Conservation (phyloP, 768 basidiomycete species). For the Hygrophorus pudorinus region DNA sequence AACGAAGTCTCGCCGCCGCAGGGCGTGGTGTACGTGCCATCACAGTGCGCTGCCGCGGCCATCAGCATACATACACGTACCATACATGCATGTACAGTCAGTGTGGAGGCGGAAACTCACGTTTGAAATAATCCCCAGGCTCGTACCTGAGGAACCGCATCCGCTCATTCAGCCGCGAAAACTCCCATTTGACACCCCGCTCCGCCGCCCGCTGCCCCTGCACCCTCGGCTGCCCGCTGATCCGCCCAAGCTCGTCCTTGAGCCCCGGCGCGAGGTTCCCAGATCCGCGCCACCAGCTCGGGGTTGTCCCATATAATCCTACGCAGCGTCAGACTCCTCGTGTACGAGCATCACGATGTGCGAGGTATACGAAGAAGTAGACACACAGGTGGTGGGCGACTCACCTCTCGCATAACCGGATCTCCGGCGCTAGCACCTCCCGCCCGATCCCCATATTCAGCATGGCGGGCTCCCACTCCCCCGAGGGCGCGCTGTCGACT, state of each 20-base stretch:
- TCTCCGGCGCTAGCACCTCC: background rate
- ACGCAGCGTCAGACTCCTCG: background rate
- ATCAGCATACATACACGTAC: no score
- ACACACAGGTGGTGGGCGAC: background rate
- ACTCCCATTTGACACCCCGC: background rate
- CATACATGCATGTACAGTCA: no score
- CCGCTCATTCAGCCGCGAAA: background rate
- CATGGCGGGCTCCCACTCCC: background rate
- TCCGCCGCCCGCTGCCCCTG: background rate
- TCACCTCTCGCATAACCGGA: background rate
- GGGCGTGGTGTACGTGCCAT: background rate
- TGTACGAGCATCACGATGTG: background rate
- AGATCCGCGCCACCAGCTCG: background rate
- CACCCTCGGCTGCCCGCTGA: background rate
- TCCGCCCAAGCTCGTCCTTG: background rate
- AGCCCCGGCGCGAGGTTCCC: background rate
- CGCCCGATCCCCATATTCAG: background rate
- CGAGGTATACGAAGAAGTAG: no score
- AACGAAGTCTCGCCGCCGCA: background rate
- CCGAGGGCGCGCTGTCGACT: background rate
- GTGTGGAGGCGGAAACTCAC: background rate
- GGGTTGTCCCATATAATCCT: background rate
- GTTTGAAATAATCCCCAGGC: background rate
- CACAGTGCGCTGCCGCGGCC: background rate
- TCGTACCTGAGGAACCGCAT: background rate